phyloP scores from a whole-genome alignment of 345 rosid genomes.

The Zanthoxylum bungeanum region DNA sequence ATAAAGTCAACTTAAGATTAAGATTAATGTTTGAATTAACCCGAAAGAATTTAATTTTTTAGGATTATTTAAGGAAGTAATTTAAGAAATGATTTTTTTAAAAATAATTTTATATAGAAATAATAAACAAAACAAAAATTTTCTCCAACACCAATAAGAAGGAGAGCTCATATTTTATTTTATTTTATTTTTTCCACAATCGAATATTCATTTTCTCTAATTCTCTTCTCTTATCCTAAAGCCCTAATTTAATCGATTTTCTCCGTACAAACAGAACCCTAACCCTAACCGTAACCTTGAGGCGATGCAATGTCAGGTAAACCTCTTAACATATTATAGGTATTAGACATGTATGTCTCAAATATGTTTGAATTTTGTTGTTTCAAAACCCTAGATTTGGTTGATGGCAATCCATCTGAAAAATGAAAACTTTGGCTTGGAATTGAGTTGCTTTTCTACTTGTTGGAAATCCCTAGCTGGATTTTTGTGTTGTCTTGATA shows the following conservation, averaged over 20 bases:
- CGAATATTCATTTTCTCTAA: neutral
- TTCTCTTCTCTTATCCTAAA: neutral
- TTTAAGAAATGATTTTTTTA: too few relatives aligned
- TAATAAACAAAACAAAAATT: neutral
- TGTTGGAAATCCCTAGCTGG: neutral
- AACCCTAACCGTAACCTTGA: neutral
- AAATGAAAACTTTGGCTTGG: neutral
- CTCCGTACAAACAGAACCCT: slow-evolving; percentile 1
- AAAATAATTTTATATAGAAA: neutral
- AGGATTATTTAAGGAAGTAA: too few relatives aligned
- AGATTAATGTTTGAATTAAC: too few relatives aligned
- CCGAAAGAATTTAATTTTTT: too few relatives aligned
- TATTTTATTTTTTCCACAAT: neutral
- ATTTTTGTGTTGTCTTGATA: neutral
- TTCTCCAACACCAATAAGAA: neutral
- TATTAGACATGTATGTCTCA: neutral
- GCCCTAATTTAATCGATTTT: neutral
- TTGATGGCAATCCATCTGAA: neutral
- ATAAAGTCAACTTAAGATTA: too few relatives aligned
- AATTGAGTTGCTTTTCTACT: neutral
- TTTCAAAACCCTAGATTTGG: slow-evolving; percentile 2
- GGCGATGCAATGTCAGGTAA: neutral
- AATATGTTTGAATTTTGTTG: neutral
- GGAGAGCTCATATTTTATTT: neutral
- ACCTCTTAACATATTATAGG: neutral